A percentile compares a stretch with the other conserved stretches of the same genome.
phyloP scores from a whole-genome alignment of 345 rosid genomes.

The Boechera retrofracta region DNA sequence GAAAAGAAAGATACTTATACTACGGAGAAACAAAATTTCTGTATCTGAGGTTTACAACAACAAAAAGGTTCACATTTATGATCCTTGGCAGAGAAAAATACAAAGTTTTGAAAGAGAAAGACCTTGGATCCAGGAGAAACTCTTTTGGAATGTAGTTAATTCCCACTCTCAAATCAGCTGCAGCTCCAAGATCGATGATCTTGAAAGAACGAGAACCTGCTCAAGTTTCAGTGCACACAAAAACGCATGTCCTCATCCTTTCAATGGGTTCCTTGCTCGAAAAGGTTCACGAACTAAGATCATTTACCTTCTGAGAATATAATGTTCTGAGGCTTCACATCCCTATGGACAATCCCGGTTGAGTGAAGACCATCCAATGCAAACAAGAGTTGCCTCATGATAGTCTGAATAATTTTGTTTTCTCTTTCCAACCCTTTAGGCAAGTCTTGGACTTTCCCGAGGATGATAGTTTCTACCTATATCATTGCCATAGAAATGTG shows the following conservation, averaged over 20 bases:
- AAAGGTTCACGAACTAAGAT: conserved; percentile 29
- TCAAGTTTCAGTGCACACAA: conserved; percentile 39
- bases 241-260: conserved; percentile 23
- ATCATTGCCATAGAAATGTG: conserved; percentile 22
- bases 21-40: not conserved
- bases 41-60: not conserved
- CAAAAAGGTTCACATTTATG: not conserved
- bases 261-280: conserved; percentile 3
- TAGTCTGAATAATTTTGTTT: conserved; percentile 81
- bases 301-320: conserved; percentile 92
- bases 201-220: conserved; percentile 87
- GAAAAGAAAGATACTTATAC: not conserved
- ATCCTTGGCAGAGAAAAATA: conserved; percentile 23
- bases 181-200: conserved; percentile 98
- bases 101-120: not conserved
- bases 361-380: conserved; percentile 98
- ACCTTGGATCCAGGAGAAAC: conserved; percentile 97
- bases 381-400: conserved; percentile 86
- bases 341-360: conserved; percentile 95
- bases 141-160: conserved; percentile 97
- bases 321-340: conserved; percentile 89
- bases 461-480: conserved; percentile 90
- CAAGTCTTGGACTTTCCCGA: conserved; percentile 75
- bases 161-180: conserved; percentile 95
- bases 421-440: conserved; percentile 91